A percentile compares a stretch with the other conserved stretches of the same genome.
Conservation (phyloP, 805 yeast genomes). For the Dipodascus albidus region DNA sequence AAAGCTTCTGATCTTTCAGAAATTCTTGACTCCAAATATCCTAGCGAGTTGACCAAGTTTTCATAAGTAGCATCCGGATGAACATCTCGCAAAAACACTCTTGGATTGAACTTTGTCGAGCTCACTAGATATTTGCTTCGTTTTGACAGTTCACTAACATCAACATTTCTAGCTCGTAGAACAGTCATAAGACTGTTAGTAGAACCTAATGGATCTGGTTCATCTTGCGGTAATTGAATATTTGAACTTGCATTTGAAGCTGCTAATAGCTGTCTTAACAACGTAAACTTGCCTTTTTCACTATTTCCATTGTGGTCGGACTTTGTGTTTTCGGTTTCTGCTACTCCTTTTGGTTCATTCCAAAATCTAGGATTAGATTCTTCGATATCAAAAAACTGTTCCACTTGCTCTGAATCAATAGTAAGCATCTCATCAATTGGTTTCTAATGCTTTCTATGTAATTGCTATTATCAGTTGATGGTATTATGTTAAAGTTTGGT, state of each 20-base stretch:
- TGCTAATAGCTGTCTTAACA: background rate
- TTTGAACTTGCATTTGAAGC: background rate
- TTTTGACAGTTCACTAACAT: constrained; percentile 26
- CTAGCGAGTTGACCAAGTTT: constrained; percentile 37
- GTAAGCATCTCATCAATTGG: background rate
- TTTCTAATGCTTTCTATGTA: no score
- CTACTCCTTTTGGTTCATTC: background rate
- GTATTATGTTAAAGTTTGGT: no score
- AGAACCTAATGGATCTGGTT: constrained; percentile 47
- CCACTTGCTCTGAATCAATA: background rate
- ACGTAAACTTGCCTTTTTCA: background rate
- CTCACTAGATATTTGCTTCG: constrained; percentile 40
- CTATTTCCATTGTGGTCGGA: background rate
- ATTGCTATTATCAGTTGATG: no score
- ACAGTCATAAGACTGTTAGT: constrained; percentile 35
- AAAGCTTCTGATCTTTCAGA: constrained; percentile 38
- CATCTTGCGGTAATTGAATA: constrained; percentile 20
- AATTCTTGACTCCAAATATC: constrained; percentile 37
- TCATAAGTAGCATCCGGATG: constrained; percentile 45
- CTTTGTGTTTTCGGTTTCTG: background rate
- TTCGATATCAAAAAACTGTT: background rate
- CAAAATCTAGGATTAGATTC: background rate
- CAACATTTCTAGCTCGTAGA: constrained; percentile 30
- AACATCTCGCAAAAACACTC: constrained; percentile 40
- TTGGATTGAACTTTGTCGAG: constrained; percentile 48